Conservation (phyloP, 305 asterid genomes). For the Striga hermonthica region DNA sequence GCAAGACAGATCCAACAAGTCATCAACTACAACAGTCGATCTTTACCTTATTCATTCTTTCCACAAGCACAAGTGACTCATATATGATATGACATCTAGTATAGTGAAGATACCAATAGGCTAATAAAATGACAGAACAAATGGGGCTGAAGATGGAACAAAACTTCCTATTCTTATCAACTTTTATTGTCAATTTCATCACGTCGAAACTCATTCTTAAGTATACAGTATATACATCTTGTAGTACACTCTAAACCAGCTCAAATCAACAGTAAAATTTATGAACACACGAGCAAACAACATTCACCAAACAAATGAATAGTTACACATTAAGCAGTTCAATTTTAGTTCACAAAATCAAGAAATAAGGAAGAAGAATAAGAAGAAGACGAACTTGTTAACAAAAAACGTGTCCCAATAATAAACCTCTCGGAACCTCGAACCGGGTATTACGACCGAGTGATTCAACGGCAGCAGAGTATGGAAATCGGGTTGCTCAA, state of each 20-base stretch:
- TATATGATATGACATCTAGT: neutral
- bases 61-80: neutral
- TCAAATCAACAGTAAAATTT: too few relatives aligned
- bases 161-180: too few relatives aligned
- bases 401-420: conserved; percentile 97
- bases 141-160: too few relatives aligned
- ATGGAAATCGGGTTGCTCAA: conserved; percentile 46
- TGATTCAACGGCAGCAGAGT: conserved; percentile 70
- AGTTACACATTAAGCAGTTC: too few relatives aligned
- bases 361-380: neutral
- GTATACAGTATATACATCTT: too few relatives aligned
- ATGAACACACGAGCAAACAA: too few relatives aligned
- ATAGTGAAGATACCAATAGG: neutral
- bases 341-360: neutral
- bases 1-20: too few relatives aligned
- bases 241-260: too few relatives aligned
- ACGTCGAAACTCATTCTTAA: too few relatives aligned
- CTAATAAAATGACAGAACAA: too few relatives aligned
- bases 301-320: too few relatives aligned
- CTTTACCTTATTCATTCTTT: neutral
- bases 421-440: conserved; percentile 83
- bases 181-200: too few relatives aligned
- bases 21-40: neutral
- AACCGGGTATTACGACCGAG: conserved; percentile 85
- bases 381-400: conserved; percentile 49